Percentiles rank a stretch among this genome's conserved stretches.
These are phyloP conservation scores for Chaetomiaceae sp. DNA, from an alignment of 2,329 filamentous ascomycete genomes.

Conservation along the genomic window DNA sequence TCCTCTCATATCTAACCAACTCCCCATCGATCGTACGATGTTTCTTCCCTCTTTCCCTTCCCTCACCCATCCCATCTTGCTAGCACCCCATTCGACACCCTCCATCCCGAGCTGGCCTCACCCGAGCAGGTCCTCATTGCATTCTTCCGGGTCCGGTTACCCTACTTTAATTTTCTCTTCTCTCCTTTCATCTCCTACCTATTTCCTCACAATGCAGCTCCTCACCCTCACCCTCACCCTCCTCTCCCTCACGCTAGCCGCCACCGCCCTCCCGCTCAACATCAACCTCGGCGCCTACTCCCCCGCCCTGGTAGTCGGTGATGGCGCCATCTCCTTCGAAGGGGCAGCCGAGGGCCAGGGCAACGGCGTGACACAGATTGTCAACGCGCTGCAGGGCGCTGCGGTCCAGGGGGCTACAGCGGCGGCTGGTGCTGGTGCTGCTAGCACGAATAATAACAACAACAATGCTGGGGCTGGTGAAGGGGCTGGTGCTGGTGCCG, in stretches of 20 bases:
- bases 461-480: background rate
- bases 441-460: too few relatives aligned
- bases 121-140: background rate
- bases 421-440: too few relatives aligned
- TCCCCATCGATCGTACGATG: background rate
- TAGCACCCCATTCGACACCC: background rate
- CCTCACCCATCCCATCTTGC: background rate
- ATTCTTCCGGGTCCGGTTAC: background rate
- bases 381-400: constrained; percentile 42
- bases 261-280: constrained; percentile 42
- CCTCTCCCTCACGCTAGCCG: constrained; percentile 9
- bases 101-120: background rate
- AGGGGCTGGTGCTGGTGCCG: background rate
- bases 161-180: background rate
- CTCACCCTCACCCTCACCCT: constrained; percentile 1
- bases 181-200: background rate
- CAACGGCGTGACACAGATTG: constrained; percentile 29
- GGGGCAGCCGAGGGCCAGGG: constrained; percentile 35
- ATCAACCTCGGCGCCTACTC: constrained; percentile 51
- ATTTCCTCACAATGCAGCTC: background rate
- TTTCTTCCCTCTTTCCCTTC: background rate
- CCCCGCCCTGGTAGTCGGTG: constrained; percentile 49
- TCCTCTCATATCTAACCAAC: background rate
- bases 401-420: constrained; percentile 24
- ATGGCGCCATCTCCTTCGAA: constrained; percentile 46